phyloP scores from a whole-genome alignment of 2,329 filamentous ascomycete species.

The Alternaria atra region DNA sequence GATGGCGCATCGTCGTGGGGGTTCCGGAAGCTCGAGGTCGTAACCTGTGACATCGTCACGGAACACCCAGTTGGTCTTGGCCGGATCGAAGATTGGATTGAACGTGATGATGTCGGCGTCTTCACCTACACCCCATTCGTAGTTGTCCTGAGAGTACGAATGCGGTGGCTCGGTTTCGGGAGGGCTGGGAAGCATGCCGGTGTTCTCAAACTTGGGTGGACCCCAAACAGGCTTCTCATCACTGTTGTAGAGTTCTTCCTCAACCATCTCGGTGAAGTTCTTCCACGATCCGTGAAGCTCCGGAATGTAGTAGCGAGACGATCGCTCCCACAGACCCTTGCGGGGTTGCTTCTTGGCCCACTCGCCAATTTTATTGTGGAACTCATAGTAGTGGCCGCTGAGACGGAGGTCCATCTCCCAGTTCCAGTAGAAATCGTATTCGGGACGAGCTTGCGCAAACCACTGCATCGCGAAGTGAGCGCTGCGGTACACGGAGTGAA shows the following conservation, averaged over 20 bases:
- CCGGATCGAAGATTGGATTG: slow-evolving; percentile 80
- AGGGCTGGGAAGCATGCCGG: slow-evolving; percentile 65
- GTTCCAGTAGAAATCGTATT: slow-evolving; percentile 74
- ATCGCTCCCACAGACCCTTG: slow-evolving; percentile 77
- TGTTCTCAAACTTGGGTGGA: slow-evolving; percentile 57
- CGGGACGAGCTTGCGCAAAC: slow-evolving; percentile 60
- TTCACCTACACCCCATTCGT: slow-evolving; percentile 79
- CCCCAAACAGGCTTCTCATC: slow-evolving; percentile 71
- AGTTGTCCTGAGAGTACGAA: slow-evolving; percentile 68
- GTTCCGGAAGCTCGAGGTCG: slow-evolving; percentile 61
- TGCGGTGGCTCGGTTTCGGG: slow-evolving; percentile 71
- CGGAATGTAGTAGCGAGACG: slow-evolving; percentile 77
- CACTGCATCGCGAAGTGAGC: slow-evolving; percentile 62
- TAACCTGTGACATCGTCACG: slow-evolving; percentile 74
- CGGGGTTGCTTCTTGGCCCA: slow-evolving; percentile 75
- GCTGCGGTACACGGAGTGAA: slow-evolving; percentile 88
- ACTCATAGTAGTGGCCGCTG: slow-evolving; percentile 83
- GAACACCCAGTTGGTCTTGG: slow-evolving; percentile 77
- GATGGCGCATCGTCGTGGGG: slow-evolving; percentile 78
- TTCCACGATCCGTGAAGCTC: slow-evolving; percentile 72
- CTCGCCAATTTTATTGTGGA: slow-evolving; percentile 71
- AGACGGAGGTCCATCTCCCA: slow-evolving; percentile 90
- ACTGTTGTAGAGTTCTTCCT: slow-evolving; percentile 63
- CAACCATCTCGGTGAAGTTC: slow-evolving; percentile 72
- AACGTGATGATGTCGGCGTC: slow-evolving; percentile 78